Evolutionary conservation across 75 land plant species (phyloP).

Genomic region (Isoetes taiwanensis): DNA sequence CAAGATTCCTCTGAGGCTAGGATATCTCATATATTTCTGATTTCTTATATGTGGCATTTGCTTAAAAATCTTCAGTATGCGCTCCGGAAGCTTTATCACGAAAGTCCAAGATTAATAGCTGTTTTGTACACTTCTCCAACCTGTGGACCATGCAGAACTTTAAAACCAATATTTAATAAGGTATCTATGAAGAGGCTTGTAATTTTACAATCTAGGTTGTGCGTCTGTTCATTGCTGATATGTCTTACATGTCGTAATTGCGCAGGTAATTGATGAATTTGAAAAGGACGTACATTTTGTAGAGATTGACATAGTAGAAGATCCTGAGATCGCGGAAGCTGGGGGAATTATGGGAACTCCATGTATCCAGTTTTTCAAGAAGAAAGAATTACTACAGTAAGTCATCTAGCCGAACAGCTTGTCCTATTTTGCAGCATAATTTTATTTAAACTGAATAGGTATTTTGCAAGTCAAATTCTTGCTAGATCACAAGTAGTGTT

Average conservation of each 20-base stretch:
- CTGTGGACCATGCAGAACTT: slow-evolving; percentile 93
- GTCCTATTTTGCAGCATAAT: too few species aligned
- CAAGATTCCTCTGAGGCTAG: too few species aligned
- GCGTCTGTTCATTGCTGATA: not conserved
- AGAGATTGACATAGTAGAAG: slow-evolving; percentile 97
- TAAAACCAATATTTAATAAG: slow-evolving; percentile 88
- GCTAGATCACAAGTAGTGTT: too few species aligned
- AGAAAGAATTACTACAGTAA: slow-evolving; percentile 77
- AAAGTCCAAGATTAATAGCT: slow-evolving; percentile 82
- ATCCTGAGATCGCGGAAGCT: slow-evolving; percentile 94
- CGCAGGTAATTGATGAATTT: slow-evolving; percentile 88
- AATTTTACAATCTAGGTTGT: not conserved
- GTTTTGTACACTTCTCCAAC: slow-evolving; percentile 93
- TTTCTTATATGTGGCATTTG: too few species aligned
- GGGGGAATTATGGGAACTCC: slow-evolving; percentile 99
- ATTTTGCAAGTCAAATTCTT: too few species aligned
- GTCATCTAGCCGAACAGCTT: not conserved
- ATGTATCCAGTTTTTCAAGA: slow-evolving; percentile 92
- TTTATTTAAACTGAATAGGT: too few species aligned
- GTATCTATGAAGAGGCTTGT: slow-evolving; percentile 21
- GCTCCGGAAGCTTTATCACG: slow-evolving; percentile 82
- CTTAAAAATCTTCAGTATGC: slow-evolving; percentile 53
- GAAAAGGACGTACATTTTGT: slow-evolving; percentile 73
- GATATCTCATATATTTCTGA: too few species aligned
- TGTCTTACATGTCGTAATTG: too few species aligned